A percentile compares a stretch with the other conserved stretches of the same genome.
Evolutionary conservation across 257 asterid species (phyloP).

Genomic region (Petunia axillaris): DNA sequence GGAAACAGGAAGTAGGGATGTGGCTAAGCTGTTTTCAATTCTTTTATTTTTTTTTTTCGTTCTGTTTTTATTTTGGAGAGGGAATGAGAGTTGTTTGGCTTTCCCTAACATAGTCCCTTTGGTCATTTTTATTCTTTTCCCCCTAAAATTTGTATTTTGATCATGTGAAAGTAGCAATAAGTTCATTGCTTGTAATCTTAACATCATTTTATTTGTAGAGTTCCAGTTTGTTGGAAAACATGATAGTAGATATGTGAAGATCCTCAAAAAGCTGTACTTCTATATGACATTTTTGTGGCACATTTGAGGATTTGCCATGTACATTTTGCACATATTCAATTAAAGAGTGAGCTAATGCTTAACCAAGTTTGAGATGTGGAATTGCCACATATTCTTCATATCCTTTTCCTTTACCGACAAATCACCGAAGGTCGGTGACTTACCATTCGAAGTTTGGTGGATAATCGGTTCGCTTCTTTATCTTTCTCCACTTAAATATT

Average conservation of each 20-base stretch:
- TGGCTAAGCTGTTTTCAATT: slow-evolving; percentile 30
- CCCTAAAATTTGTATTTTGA: slow-evolving; percentile 26
- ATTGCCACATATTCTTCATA: too few relatives aligned
- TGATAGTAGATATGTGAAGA: background rate
- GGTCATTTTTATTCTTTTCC: background rate
- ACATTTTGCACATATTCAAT: slow-evolving; percentile 12
- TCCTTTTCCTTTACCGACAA: too few relatives aligned
- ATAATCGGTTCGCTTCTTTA: too few relatives aligned
- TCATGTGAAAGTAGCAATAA: slow-evolving; percentile 53
- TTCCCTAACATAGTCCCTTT: slow-evolving; percentile 22
- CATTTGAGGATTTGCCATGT: slow-evolving; percentile 7
- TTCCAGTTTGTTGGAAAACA: slow-evolving; percentile 1
- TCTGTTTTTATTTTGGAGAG: slow-evolving; percentile 34
- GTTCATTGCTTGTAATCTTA: slow-evolving; percentile 56
- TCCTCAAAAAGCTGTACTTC: slow-evolving; percentile 13
- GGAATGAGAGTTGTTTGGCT: slow-evolving; percentile 38
- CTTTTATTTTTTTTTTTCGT: slow-evolving; percentile 29
- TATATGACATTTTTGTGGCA: background rate
- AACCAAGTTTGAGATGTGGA: too few relatives aligned
- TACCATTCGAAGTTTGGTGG: too few relatives aligned
- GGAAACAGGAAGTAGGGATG: slow-evolving; percentile 62
- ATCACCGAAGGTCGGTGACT: too few relatives aligned
- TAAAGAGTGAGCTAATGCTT: too few relatives aligned
- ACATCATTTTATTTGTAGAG: slow-evolving; percentile 13
- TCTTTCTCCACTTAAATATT: too few relatives aligned